A percentile compares a stretch with the other conserved stretches of the same genome.
phyloP scores from a whole-genome alignment of 768 basidiomycete genomes.

The Naematelia aurantialba region DNA sequence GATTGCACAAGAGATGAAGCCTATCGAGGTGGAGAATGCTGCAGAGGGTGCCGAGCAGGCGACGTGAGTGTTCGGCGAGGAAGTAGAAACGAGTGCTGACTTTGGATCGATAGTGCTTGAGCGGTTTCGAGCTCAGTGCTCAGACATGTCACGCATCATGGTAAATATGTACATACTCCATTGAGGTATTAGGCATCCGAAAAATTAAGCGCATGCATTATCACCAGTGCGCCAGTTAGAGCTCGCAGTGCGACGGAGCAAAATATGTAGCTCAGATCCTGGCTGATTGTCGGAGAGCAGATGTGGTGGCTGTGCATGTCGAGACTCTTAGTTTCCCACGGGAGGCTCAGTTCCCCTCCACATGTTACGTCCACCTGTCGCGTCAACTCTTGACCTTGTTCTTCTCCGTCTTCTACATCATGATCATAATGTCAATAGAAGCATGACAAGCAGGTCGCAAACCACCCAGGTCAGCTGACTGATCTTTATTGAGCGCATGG shows the following conservation, averaged over 20 bases:
- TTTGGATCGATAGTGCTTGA: neutral
- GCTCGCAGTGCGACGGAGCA: neutral
- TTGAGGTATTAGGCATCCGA: neutral
- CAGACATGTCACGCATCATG: neutral
- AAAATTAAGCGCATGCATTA: neutral
- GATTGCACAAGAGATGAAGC: conserved; percentile 78
- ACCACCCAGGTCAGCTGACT: neutral
- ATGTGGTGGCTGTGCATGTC: too few species aligned
- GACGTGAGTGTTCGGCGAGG: neutral
- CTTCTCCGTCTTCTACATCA: neutral
- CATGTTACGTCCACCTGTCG: neutral
- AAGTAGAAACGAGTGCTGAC: neutral
- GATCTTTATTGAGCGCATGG: neutral
- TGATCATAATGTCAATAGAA: neutral
- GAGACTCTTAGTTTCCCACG: neutral
- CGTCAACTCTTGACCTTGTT: neutral
- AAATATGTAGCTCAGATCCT: too few species aligned
- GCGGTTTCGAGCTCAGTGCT: neutral
- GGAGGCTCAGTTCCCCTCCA: neutral
- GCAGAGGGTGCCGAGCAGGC: conserved; percentile 14
- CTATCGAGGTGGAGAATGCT: conserved; percentile 47
- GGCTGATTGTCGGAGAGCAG: too few species aligned
- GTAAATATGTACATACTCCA: neutral
- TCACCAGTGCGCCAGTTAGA: neutral
- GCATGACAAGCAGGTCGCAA: neutral